Evolutionary conservation across 257 asterid species (phyloP).

Genomic region (Pogostemon cablin): DNA sequence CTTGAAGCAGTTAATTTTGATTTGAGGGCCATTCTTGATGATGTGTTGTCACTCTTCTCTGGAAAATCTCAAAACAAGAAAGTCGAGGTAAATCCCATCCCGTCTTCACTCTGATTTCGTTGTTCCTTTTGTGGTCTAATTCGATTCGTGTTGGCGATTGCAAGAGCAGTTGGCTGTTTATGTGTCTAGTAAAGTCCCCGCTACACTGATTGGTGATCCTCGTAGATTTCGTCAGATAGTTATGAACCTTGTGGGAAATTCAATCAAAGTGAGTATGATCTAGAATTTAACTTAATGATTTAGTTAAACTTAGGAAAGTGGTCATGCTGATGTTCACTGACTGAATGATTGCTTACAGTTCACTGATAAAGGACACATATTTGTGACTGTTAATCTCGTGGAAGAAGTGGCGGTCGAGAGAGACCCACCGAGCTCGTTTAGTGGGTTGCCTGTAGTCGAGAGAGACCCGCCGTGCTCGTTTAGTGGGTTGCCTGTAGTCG

Average conservation of each 20-base stretch:
- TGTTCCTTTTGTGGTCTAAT: constrained; percentile 14
- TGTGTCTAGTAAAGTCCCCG: constrained; percentile 80
- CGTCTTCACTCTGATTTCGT: constrained; percentile 5
- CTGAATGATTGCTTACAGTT: constrained; percentile 55
- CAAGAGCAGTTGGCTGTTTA: constrained; percentile 82
- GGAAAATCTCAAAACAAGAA: constrained; percentile 89
- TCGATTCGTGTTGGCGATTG: constrained; percentile 26
- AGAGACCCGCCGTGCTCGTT: constrained; percentile 51
- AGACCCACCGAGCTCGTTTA: constrained; percentile 51
- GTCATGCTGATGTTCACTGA: constrained; percentile 6
- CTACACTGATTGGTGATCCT: constrained; percentile 83
- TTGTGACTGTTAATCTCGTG: constrained; percentile 76
- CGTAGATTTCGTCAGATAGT: constrained; percentile 92
- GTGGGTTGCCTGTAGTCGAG: constrained; percentile 80
- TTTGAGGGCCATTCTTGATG: constrained; percentile 47
- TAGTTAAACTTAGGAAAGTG: no score
- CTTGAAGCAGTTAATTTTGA: constrained; percentile 67
- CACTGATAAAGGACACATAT: constrained; percentile 92
- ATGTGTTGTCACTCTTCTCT: constrained; percentile 62
- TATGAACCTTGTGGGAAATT: constrained; percentile 88
- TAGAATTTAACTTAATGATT: background rate
- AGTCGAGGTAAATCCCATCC: constrained; percentile 67
- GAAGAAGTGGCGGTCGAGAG: constrained; percentile 66
- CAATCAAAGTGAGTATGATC: constrained; percentile 79
- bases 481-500: constrained; percentile 83